Evolutionary conservation across 2,329 filamentous ascomycete genomes (phyloP), one percentile per base, ranked within the genome.

Genomic region (Neofusicoccum parvum): DNA sequence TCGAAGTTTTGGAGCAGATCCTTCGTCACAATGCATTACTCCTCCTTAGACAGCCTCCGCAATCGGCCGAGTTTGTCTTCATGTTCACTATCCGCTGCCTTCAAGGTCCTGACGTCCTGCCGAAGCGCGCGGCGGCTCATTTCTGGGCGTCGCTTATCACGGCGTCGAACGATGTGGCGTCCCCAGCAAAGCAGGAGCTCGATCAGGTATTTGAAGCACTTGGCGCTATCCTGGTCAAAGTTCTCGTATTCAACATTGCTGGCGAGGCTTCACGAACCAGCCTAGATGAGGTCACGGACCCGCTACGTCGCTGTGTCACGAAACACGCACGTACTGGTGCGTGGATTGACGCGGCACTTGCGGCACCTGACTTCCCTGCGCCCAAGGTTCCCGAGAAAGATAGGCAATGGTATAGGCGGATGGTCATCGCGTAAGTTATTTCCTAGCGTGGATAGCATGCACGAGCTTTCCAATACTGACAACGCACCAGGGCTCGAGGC

Each of bases 11-110:
- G 9, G 85, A 87, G 64, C 86, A 87, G 32, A 80, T 92, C 60
- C 79, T 92, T 67, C 81, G 82, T 10, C 87, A 85, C 64, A 85
- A 88, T 65, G 82, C 88, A 0, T 79, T 82, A n/a, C 81, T 90
- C 7, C 78, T 94, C 4, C 82, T 92, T 5, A 78, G 87, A 9
- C 84, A 88, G 60, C 82, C 87, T 3, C 75, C 82, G 11, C 82
- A 85, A 1, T 81, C 84, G 11, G 81, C 90, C 1, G 87, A 90
- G 66, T 87, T 84, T 70, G 85, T 92, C 67, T 90, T 96, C 71
- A 79, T 88, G 62, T 94, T 94, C 71, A 86, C 88, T 0, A 80
- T 95, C 12, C 85, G 87, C 70, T 88, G 91, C 7, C 79, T 96
- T 6, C 85, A 88, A 49, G 89, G 89, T 12, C 87, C 84, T 36